Conservation (phyloP, 768 basidiomycete species). For the Tephrocybe sp. region DNA sequence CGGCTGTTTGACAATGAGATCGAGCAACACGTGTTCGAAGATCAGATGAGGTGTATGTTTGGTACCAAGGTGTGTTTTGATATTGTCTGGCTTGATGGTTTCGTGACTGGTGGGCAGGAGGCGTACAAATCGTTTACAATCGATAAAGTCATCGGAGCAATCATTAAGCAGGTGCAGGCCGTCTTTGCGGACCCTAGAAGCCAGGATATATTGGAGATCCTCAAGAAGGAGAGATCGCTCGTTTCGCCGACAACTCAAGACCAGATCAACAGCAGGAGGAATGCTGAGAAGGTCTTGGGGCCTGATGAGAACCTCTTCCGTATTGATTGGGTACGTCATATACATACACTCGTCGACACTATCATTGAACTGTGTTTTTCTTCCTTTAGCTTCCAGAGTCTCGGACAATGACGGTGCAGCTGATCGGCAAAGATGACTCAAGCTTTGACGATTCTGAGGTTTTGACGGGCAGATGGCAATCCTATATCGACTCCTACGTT, state of each 20-base stretch:
- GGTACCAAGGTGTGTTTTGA: slow-evolving; percentile 59
- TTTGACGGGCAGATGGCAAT: slow-evolving; percentile 73
- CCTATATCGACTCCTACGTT: slow-evolving; percentile 75
- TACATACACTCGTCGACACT: neutral
- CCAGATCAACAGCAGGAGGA: slow-evolving; percentile 61
- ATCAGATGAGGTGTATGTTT: slow-evolving; percentile 85
- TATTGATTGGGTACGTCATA: slow-evolving; percentile 65
- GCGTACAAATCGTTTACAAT: slow-evolving; percentile 91
- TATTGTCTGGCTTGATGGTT: neutral
- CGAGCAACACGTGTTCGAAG: slow-evolving; percentile 85
- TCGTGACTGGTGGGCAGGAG: slow-evolving; percentile 37
- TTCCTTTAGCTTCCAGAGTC: slow-evolving; percentile 54
- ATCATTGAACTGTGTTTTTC: neutral
- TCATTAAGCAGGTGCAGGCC: slow-evolving; percentile 90
- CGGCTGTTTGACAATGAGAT: slow-evolving; percentile 89
- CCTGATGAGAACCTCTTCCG: slow-evolving; percentile 79
- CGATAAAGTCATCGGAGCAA: slow-evolving; percentile 83
- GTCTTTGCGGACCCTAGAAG: slow-evolving; percentile 66
- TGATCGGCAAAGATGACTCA: slow-evolving; percentile 78
- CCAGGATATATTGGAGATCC: slow-evolving; percentile 66
- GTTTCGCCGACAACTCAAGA: slow-evolving; percentile 65
- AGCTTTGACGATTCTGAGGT: slow-evolving; percentile 75
- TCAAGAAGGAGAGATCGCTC: slow-evolving; percentile 67
- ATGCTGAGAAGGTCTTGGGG: slow-evolving; percentile 67
- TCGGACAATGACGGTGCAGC: slow-evolving; percentile 67